Evolutionary conservation across 225 moss, liverwort and hornwort species (phyloP).

Genomic region (Bryum argenteum): DNA sequence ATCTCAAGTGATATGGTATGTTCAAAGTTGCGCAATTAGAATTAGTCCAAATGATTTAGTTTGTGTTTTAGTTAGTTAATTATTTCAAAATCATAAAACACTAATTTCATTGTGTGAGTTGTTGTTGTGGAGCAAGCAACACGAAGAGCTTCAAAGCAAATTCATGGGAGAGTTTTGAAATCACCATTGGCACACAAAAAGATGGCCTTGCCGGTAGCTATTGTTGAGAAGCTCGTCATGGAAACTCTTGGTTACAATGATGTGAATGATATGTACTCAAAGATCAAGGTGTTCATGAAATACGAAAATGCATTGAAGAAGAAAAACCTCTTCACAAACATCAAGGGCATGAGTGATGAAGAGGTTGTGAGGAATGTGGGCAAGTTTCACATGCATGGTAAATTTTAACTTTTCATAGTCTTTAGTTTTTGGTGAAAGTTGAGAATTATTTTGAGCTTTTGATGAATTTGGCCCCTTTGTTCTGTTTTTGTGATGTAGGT

Average conservation of each 20-base stretch:
- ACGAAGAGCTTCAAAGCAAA: background rate
- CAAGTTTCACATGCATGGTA: conserved; percentile 3
- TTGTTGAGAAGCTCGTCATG: background rate
- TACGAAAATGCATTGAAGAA: background rate
- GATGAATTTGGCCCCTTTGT: background rate
- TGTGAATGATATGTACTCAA: background rate
- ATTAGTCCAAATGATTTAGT: too few species aligned
- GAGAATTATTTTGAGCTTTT: background rate
- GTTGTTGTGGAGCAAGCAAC: background rate
- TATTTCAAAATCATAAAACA: too few species aligned
- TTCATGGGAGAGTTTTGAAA: background rate
- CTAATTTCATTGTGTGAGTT: too few species aligned
- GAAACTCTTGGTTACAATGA: background rate
- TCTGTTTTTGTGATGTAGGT: background rate
- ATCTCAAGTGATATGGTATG: too few species aligned
- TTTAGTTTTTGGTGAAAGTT: too few species aligned
- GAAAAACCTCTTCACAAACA: background rate
- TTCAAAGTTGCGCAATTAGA: too few species aligned
- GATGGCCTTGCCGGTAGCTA: background rate
- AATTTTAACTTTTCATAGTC: background rate
- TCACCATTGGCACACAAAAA: background rate
- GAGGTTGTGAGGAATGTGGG: background rate
- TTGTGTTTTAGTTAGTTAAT: too few species aligned
- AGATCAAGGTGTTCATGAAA: background rate
- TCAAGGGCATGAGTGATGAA: background rate